Conservation (phyloP, 106 monocot genomes). For the Dendrobium chrysotoxum region DNA sequence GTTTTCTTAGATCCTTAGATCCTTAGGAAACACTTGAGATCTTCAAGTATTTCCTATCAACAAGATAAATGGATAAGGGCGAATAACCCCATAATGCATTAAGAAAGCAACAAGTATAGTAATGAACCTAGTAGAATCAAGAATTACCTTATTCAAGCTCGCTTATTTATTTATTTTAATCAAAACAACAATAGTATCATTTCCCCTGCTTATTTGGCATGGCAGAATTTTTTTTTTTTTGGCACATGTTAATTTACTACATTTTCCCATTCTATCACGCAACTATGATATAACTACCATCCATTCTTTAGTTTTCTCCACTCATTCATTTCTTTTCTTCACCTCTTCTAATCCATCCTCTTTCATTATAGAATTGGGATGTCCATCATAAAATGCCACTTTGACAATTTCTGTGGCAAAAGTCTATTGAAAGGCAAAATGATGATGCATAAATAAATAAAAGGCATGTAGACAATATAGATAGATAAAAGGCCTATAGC, state of each 20-base stretch:
- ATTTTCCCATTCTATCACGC: neutral
- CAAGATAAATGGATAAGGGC: neutral
- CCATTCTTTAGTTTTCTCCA: neutral
- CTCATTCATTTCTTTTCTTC: neutral
- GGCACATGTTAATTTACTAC: neutral
- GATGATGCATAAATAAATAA: neutral
- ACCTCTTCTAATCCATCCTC: neutral
- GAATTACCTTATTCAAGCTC: no score
- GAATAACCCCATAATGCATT: neutral
- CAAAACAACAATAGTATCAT: neutral
- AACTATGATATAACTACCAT: neutral
- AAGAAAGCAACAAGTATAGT: neutral
- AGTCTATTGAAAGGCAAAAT: neutral
- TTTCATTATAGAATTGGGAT: neutral
- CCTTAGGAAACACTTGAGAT: no score
- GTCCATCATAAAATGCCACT: neutral
- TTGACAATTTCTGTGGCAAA: neutral
- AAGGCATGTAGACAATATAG: neutral
- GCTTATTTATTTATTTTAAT: neutral
- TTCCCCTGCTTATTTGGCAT: neutral
- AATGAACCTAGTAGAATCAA: no score
- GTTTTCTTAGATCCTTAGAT: no score
- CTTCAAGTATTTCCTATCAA: no score
- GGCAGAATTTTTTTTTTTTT: no score
- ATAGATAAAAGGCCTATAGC: neutral